Percentiles rank a stretch among this genome's conserved stretches.
phyloP scores from a whole-genome alignment of 306 rosid species.

The Quercus alba region DNA sequence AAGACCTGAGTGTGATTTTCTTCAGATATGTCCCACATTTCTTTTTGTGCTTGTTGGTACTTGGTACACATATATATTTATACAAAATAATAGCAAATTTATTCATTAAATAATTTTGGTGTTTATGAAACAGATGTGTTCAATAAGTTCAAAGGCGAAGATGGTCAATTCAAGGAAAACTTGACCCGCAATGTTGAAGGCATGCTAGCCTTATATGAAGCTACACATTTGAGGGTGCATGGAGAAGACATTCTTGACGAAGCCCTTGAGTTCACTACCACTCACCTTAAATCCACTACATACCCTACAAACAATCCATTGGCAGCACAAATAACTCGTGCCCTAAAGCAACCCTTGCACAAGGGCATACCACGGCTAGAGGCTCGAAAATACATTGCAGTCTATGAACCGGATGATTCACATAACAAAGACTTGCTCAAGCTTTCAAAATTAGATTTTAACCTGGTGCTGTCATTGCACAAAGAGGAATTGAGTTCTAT shows the following conservation, averaged over 20 bases:
- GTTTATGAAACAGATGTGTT: constrained; percentile 21
- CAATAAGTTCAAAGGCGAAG: constrained; percentile 22
- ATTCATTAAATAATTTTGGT: background rate
- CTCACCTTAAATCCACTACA: no score
- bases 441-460: constrained; percentile 50
- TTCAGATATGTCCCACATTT: no score
- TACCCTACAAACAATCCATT: no score
- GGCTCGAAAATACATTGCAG: constrained; percentile 26
- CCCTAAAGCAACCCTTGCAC: constrained; percentile 25
- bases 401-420: constrained; percentile 31
- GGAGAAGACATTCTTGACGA: constrained; percentile 50
- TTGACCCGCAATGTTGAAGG: constrained; percentile 12
- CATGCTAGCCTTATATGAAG: constrained; percentile 51
- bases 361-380: constrained; percentile 31
- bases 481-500: constrained; percentile 29
- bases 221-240: constrained; percentile 28
- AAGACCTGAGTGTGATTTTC: no score
- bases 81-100: no score
- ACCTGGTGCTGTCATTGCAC: constrained; percentile 33
- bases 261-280: constrained; percentile 34
- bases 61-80: no score
- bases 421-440: constrained; percentile 26
- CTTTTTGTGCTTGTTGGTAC: no score
- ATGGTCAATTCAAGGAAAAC: constrained; percentile 27
- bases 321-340: no score